Conservation (phyloP, 1,284 basidiomycete species). For the Apiotrichum porosum region DNA sequence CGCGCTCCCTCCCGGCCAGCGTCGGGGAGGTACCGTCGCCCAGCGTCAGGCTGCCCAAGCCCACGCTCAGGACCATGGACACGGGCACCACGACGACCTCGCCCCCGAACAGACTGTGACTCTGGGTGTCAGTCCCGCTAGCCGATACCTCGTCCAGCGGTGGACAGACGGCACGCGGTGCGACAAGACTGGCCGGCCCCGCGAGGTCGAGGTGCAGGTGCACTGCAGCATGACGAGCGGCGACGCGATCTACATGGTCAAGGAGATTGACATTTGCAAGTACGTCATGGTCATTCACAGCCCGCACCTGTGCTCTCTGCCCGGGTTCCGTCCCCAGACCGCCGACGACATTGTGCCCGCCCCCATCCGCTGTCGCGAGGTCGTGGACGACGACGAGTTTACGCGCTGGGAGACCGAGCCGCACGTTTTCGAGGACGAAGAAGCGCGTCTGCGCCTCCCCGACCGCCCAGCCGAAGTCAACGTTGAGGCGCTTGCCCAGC, state of each 20-base stretch:
- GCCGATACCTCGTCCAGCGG: slow-evolving; percentile 79
- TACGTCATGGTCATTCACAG: slow-evolving; percentile 90
- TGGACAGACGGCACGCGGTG: slow-evolving; percentile 88
- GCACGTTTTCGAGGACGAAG: neutral
- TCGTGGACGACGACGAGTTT: slow-evolving; percentile 38
- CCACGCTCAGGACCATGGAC: neutral
- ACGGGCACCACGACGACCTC: neutral
- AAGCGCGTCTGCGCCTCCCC: no score
- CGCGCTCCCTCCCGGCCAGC: slow-evolving; percentile 2
- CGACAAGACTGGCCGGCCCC: slow-evolving; percentile 77
- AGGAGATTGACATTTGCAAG: slow-evolving; percentile 80
- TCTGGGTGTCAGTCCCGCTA: slow-evolving; percentile 25
- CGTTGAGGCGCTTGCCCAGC: no score
- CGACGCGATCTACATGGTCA: slow-evolving; percentile 71
- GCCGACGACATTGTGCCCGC: slow-evolving; percentile 31
- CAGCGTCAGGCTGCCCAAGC: neutral
- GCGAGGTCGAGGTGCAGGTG: slow-evolving; percentile 92
- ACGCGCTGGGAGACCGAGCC: slow-evolving; percentile 17
- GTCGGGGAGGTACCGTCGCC: neutral
- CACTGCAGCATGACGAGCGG: slow-evolving; percentile 90
- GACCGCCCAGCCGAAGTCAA: no score
- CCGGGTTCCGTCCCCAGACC: slow-evolving; percentile 73
- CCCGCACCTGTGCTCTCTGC: slow-evolving; percentile 82
- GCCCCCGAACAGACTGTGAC: slow-evolving; percentile 25
- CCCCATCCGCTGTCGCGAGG: slow-evolving; percentile 41